These are phyloP conservation scores for Spathaspora jeffriesii DNA, from an alignment of 1,139 yeast species.

Conservation along the genomic window DNA sequence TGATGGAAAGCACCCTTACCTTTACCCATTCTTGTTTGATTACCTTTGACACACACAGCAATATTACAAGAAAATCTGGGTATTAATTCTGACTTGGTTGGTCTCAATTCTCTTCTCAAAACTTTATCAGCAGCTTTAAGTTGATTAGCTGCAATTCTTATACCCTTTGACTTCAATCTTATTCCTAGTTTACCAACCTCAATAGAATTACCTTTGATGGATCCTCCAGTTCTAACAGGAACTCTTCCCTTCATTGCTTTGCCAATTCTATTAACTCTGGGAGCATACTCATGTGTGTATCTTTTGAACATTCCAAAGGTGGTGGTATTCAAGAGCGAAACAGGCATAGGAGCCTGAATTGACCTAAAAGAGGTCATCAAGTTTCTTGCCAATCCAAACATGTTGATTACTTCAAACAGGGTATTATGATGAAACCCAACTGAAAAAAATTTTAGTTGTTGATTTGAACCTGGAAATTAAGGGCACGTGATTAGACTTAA, in stretches of 20 bases:
- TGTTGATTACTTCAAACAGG: no score
- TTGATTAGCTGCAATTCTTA: slow-evolving; percentile 86
- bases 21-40: slow-evolving; percentile 99
- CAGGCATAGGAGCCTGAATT: background rate
- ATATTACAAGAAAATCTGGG: slow-evolving; percentile 83
- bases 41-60: slow-evolving; percentile 96
- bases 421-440: background rate
- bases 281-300: slow-evolving; percentile 84
- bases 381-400: slow-evolving; percentile 7
- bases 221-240: slow-evolving; percentile 93
- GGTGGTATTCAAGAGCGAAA: background rate
- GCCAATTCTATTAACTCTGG: slow-evolving; percentile 69
- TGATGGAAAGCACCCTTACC: slow-evolving; percentile 98
- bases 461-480: background rate
- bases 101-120: slow-evolving; percentile 78
- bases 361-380: slow-evolving; percentile 2
- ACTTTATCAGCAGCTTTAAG: slow-evolving; percentile 90
- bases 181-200: slow-evolving; percentile 86
- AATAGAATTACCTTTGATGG: slow-evolving; percentile 81
- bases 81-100: slow-evolving; percentile 67
- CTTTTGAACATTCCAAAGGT: slow-evolving; percentile 27
- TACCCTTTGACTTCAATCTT: slow-evolving; percentile 84
- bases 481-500: background rate
- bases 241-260: slow-evolving; percentile 96
- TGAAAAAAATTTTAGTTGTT: background rate